Evolutionary conservation across 2,329 filamentous ascomycete species (phyloP), one percentile per base, ranked within the genome.

Genomic region (Ophiocordyceps camponoti-saundersi): DNA sequence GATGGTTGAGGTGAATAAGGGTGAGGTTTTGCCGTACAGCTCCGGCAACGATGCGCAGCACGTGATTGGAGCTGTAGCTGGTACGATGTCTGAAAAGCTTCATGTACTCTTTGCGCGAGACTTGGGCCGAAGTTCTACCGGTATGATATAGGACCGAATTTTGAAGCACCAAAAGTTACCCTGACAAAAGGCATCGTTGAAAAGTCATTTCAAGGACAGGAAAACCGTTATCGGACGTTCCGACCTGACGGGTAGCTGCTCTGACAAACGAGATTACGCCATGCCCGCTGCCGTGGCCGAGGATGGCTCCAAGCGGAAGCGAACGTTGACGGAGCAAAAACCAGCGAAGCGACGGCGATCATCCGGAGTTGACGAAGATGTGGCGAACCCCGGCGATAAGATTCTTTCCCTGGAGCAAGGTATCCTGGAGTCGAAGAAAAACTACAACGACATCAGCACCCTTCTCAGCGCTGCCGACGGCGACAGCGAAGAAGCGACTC

Each of bases 401-500:
- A 85, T 95, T 49, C 65, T 90, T 41, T 66, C 77, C 47, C 73
- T 95, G 47, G 89, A 95, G 66, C 72, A 77, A 52, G 81, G 85
- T 48, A 88, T 96, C 47, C 66, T 88, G 51, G 81, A 92, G 62
- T 94, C 88, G 45, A 84, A 80, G 58, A 86, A 88, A 62, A 77
- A 95, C 65, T 94, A 93, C 71, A 94, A 95, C 69, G 87, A 94
- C 59, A 90, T 96, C 57, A 73, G 78, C 8, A 76, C 73, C 12
- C 66, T 96, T 36, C 69, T 94, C 43, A 72, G 72, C 41, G 73
- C 55, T 16, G 62, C 65, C 42, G 52, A 73, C 56, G 67, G 66
- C 34, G 66, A 67, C 26, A 62, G 72, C 3, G 62, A 68, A 2
- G 74, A 81, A 42, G 69, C 76, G 4, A 68, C 85, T 44, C 66